A percentile compares a stretch with the other conserved stretches of the same genome.
These are phyloP conservation scores for Prillingera fragicola DNA, from an alignment of 1,284 basidiomycete species.

Conservation along the genomic window DNA sequence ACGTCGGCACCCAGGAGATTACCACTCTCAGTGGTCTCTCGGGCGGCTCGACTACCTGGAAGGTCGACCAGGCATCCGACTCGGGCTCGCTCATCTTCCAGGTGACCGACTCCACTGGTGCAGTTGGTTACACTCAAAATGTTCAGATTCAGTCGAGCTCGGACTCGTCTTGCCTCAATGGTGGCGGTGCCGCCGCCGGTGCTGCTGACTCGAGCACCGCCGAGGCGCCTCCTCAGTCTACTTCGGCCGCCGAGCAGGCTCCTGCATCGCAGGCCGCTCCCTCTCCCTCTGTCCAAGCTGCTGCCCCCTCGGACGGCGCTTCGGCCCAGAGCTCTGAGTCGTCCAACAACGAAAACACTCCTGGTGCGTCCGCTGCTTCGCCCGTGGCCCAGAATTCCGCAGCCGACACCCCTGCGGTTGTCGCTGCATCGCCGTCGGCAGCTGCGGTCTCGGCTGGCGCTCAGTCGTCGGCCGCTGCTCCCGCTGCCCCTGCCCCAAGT, in stretches of 20 bases:
- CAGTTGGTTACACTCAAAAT: slow-evolving; percentile 42
- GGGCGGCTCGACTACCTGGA: slow-evolving; percentile 27
- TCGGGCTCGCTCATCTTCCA: slow-evolving; percentile 37
- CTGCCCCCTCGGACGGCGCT: background rate
- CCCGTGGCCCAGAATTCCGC: too few relatives aligned
- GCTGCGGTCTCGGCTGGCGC: background rate
- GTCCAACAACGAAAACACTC: background rate
- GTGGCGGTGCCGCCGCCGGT: background rate
- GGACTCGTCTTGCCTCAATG: slow-evolving; percentile 29
- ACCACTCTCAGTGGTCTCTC: slow-evolving; percentile 15
- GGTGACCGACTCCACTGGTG: slow-evolving; percentile 34
- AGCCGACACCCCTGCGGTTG: too few relatives aligned
- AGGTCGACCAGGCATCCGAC: slow-evolving; percentile 29
- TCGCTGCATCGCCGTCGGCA: background rate
- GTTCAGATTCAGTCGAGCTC: slow-evolving; percentile 24
- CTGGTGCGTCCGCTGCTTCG: background rate
- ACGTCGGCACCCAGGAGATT: slow-evolving; percentile 30
- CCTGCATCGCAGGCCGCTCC: background rate
- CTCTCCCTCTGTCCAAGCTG: background rate
- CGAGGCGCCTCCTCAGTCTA: background rate
- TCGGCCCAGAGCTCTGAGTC: background rate
- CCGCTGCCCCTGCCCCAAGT: background rate
- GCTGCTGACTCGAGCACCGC: background rate
- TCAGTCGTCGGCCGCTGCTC: background rate
- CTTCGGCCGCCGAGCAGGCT: background rate